Conservation (phyloP, 331 rosid species). For the Saraca asoca region DNA sequence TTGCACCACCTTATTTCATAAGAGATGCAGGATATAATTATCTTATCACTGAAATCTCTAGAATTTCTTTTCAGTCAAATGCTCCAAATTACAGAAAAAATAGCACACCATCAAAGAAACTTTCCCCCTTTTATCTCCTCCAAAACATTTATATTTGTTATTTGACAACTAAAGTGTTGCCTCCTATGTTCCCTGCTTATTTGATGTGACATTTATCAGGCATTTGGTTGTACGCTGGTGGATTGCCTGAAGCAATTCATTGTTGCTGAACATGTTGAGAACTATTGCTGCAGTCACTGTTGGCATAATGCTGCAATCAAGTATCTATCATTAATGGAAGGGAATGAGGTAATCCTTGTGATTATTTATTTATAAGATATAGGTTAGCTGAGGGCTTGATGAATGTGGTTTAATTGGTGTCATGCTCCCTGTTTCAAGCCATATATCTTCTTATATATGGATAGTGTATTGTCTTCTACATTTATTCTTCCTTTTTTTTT, state of each 20-base stretch:
- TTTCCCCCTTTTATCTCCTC: too few relatives aligned
- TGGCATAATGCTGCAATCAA: slow-evolving; percentile 82
- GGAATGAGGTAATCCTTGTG: slow-evolving; percentile 56
- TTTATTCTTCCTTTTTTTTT: too few relatives aligned
- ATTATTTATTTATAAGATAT: slow-evolving; percentile 29
- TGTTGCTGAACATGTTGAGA: slow-evolving; percentile 79
- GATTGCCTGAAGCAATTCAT: slow-evolving; percentile 82
- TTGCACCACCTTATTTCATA: too few relatives aligned
- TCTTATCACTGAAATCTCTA: too few relatives aligned
- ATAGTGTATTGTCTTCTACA: too few relatives aligned
- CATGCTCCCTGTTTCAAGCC: not conserved
- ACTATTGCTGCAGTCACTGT: slow-evolving; percentile 74
- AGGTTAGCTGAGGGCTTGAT: slow-evolving; percentile 25
- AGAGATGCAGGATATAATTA: too few relatives aligned
- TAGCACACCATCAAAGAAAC: too few relatives aligned
- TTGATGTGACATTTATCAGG: slow-evolving; percentile 47
- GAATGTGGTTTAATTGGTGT: slow-evolving; percentile 11
- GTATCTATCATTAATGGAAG: slow-evolving; percentile 61
- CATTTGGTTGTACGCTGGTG: slow-evolving; percentile 60
- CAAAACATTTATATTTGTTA: slow-evolving; percentile 5
- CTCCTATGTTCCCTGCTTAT: slow-evolving; percentile 15
- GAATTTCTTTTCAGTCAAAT: too few relatives aligned
- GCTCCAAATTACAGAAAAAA: too few relatives aligned
- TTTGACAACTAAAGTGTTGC: slow-evolving; percentile 19
- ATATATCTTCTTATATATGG: too few relatives aligned